phyloP scores from a whole-genome alignment of 1,284 basidiomycete genomes.

The Athelia psychrophila region DNA sequence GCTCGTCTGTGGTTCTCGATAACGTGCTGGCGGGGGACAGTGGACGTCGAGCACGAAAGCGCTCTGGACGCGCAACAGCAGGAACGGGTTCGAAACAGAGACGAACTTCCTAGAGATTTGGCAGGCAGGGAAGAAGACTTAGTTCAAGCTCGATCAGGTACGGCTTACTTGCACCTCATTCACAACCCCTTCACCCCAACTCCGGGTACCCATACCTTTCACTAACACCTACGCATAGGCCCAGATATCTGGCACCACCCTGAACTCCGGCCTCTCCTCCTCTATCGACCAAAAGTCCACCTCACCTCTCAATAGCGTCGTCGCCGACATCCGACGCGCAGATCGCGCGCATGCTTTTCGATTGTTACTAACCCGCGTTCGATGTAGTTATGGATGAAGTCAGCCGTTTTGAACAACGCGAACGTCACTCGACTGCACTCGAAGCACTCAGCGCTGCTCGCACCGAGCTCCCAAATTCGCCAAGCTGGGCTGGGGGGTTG shows the following conservation, averaged over 20 bases:
- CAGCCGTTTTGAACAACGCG: conserved; percentile 94
- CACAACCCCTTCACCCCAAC: too few species aligned
- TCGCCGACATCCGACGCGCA: conserved; percentile 92
- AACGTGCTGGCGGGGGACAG: conserved; percentile 84
- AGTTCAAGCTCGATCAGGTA: conserved; percentile 92
- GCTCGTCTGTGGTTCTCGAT: conserved; percentile 89
- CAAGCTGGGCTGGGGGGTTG: too few species aligned
- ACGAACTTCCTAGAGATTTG: conserved; percentile 98
- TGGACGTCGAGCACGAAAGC: conserved; percentile 74
- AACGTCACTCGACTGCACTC: too few species aligned
- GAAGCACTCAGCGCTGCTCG: too few species aligned
- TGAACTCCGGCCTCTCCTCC: conserved; percentile 80
- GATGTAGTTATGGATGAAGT: conserved; percentile 98
- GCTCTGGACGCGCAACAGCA: conserved; percentile 68
- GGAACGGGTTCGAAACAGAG: conserved; percentile 76
- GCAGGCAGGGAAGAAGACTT: conserved; percentile 92
- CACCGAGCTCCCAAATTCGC: too few species aligned
- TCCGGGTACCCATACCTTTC: too few species aligned
- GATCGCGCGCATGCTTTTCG: conserved; percentile 95
- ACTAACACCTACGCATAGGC: conserved; percentile 3
- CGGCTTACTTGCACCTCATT: conserved; percentile 15
- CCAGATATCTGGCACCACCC: conserved; percentile 73
- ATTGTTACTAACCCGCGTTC: conserved; percentile 38
- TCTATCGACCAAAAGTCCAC: conserved; percentile 97
- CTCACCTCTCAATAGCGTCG: conserved; percentile 91